Conservation (phyloP, 805 yeast genomes). For the Candida takata region DNA sequence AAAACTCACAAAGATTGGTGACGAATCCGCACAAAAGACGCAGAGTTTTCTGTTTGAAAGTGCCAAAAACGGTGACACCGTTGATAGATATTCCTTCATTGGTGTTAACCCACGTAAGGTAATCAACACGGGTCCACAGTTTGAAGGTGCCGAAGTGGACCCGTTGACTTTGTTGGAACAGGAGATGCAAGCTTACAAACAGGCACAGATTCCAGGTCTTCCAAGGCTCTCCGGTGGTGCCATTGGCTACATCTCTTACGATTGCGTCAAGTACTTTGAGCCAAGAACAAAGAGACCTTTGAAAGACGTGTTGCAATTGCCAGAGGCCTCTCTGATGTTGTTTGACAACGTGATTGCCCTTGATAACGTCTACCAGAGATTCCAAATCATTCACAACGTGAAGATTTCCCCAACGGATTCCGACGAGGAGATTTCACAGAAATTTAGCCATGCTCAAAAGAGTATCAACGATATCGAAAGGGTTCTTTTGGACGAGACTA, state of each 20-base stretch:
- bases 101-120: constrained; percentile 81
- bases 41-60: constrained; percentile 84
- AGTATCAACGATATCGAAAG: constrained; percentile 51
- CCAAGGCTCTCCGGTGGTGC: constrained; percentile 93
- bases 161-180: constrained; percentile 70
- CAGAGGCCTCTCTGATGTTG: constrained; percentile 89
- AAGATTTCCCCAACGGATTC: constrained; percentile 33
- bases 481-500: constrained; percentile 37
- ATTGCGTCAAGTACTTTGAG: constrained; percentile 94
- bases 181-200: constrained; percentile 58
- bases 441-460: constrained; percentile 46
- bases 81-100: constrained; percentile 86
- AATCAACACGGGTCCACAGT: constrained; percentile 73
- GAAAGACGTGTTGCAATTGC: constrained; percentile 75
- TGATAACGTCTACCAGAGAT: constrained; percentile 90
- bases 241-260: constrained; percentile 91
- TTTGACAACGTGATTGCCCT: constrained; percentile 86
- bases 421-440: constrained; percentile 30
- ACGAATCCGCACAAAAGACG: constrained; percentile 38
- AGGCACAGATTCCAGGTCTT: constrained; percentile 75
- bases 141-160: constrained; percentile 49
- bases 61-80: constrained; percentile 81
- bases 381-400: constrained; percentile 83
- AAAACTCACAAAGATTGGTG: constrained; percentile 60
- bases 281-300: constrained; percentile 75